phyloP scores from a whole-genome alignment of 352 stramenopile genomes.

The Phytopythium montanum region DNA sequence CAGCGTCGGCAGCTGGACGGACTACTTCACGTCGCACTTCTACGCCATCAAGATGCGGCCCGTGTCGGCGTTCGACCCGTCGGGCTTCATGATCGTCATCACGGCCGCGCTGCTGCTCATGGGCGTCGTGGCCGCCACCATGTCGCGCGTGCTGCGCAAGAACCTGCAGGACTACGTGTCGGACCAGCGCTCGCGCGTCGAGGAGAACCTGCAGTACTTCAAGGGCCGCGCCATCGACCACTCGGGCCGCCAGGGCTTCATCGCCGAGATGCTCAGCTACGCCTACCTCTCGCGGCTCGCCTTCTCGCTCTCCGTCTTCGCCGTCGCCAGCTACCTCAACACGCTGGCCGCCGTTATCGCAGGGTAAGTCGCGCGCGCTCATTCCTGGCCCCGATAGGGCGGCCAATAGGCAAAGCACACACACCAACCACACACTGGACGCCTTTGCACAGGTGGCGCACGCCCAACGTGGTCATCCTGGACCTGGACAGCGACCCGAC shows the following conservation, averaged over 20 bases:
- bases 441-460: slow-evolving; percentile 79
- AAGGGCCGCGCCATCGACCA: slow-evolving; percentile 71
- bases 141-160: slow-evolving; percentile 50
- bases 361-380: slow-evolving; percentile 50
- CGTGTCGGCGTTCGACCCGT: slow-evolving; percentile 81
- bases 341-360: slow-evolving; percentile 76
- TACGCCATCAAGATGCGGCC: slow-evolving; percentile 80
- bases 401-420: neutral
- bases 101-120: slow-evolving; percentile 63
- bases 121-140: slow-evolving; percentile 49
- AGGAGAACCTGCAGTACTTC: slow-evolving; percentile 71
- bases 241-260: slow-evolving; percentile 75
- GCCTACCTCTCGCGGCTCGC: slow-evolving; percentile 80
- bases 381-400: too few relatives aligned
- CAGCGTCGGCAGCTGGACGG: slow-evolving; percentile 34
- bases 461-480: slow-evolving; percentile 80
- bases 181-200: slow-evolving; percentile 57
- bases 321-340: slow-evolving; percentile 80
- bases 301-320: slow-evolving; percentile 73
- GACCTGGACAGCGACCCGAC: slow-evolving; percentile 53
- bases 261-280: slow-evolving; percentile 86
- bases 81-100: slow-evolving; percentile 83
- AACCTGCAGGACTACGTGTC: slow-evolving; percentile 77
- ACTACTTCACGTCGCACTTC: slow-evolving; percentile 82
- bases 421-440: neutral